Conservation (phyloP, 345 rosid genomes). For the Camelina hispida region DNA sequence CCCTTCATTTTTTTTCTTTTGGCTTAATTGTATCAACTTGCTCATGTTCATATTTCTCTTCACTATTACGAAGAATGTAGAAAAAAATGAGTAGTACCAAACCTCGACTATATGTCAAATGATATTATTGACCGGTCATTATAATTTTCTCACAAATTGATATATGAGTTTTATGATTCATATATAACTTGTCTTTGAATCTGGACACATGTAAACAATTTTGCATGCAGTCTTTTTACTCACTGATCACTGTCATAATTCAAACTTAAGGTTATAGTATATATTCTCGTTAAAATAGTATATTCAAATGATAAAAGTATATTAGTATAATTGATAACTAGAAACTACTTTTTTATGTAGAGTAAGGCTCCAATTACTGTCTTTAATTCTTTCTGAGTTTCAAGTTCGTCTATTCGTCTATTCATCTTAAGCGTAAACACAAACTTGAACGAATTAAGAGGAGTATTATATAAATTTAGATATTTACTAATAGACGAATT, state of each 20-base stretch:
- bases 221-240: not conserved
- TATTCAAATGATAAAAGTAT: not conserved
- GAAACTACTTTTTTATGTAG: conserved; percentile 14
- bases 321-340: conserved; percentile 4
- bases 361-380: not conserved
- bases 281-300: not conserved
- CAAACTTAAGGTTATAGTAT: not conserved
- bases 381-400: not conserved
- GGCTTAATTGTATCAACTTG: conserved; percentile 17
- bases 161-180: not conserved
- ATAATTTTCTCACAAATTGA: not conserved
- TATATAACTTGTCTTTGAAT: not conserved
- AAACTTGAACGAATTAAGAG: too few species aligned
- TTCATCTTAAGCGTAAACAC: too few species aligned
- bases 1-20: conserved; percentile 19
- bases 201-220: not conserved
- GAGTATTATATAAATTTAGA: not conserved
- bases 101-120: conserved; percentile 3
- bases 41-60: not conserved
- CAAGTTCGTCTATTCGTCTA: not conserved
- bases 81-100: not conserved
- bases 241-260: too few species aligned
- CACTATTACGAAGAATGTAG: not conserved
- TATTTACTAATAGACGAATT: not conserved
- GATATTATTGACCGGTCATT: not conserved